phyloP scores from a whole-genome alignment of 306 rosid species.

The Mimosa bimucronata region DNA sequence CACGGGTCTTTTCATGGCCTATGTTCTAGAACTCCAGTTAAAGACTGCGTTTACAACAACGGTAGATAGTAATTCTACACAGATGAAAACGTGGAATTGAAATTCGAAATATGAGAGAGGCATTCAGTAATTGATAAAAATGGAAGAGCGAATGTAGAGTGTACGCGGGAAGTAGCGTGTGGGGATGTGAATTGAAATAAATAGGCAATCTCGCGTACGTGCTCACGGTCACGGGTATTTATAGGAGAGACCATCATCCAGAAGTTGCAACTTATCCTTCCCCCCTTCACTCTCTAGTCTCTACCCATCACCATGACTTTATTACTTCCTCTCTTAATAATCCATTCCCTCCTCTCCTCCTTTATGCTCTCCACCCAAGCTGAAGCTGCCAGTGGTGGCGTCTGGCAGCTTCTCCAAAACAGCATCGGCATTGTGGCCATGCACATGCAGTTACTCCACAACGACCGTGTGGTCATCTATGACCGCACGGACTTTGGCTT shows the following conservation, averaged over 20 bases:
- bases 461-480: conserved; percentile 69
- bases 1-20: too few relatives aligned
- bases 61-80: too few relatives aligned
- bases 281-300: background rate
- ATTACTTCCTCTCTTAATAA: background rate
- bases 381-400: conserved; percentile 40
- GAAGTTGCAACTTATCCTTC: background rate
- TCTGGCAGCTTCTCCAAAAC: conserved; percentile 59
- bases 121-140: too few relatives aligned
- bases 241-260: background rate
- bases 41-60: background rate
- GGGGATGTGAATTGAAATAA: background rate
- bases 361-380: background rate
- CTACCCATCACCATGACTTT: background rate
- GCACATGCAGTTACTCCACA: conserved; percentile 89
- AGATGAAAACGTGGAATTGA: too few relatives aligned
- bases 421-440: conserved; percentile 87
- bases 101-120: too few relatives aligned
- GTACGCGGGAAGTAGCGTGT: background rate
- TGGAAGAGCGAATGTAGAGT: background rate
- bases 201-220: background rate
- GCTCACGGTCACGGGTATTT: conserved; percentile 31
- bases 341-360: background rate
- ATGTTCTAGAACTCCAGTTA: too few relatives aligned
- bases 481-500: conserved; percentile 87